phyloP scores from a whole-genome alignment of 129 eudicot genomes.

The Silybum marianum region DNA sequence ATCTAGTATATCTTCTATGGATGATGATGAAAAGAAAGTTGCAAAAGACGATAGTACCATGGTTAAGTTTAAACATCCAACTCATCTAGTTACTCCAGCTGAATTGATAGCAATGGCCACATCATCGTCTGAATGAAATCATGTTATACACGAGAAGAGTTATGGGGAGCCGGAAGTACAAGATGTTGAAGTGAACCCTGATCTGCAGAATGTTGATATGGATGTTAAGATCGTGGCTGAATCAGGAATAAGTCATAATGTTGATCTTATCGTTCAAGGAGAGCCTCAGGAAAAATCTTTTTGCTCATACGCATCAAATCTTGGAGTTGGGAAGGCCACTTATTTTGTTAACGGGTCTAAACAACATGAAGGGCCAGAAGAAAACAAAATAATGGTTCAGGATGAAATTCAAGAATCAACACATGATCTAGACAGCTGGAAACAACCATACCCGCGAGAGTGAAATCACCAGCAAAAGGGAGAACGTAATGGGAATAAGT shows the following conservation, averaged over 20 bases:
- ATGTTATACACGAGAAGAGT: conserved; percentile 5
- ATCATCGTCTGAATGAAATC: conserved; percentile 56
- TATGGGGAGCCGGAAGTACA: neutral
- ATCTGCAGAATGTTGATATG: conserved; percentile 57
- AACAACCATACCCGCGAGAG: conserved; percentile 39
- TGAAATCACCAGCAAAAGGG: conserved; percentile 45
- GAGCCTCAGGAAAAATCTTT: conserved; percentile 59
- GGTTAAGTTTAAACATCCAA: conserved; percentile 76
- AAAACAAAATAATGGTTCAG: conserved; percentile 42
- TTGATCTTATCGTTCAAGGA: conserved; percentile 37
- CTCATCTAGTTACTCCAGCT: conserved; percentile 91
- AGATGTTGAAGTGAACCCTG: conserved; percentile 53
- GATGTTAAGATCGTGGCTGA: conserved; percentile 90
- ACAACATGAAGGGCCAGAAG: conserved; percentile 45
- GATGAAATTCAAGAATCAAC: conserved; percentile 54
- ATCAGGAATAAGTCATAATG: conserved; percentile 47
- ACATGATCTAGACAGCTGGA: conserved; percentile 42
- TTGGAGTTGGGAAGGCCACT: conserved; percentile 67
- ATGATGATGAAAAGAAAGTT: conserved; percentile 50
- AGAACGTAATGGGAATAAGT: no score
- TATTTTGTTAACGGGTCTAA: conserved; percentile 52
- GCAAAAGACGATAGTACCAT: conserved; percentile 47
- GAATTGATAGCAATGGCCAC: conserved; percentile 67
- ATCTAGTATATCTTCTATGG: conserved; percentile 45
- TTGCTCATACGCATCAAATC: conserved; percentile 85